phyloP scores from a whole-genome alignment of 768 basidiomycete species.

The Cyclocybe cylindracea region DNA sequence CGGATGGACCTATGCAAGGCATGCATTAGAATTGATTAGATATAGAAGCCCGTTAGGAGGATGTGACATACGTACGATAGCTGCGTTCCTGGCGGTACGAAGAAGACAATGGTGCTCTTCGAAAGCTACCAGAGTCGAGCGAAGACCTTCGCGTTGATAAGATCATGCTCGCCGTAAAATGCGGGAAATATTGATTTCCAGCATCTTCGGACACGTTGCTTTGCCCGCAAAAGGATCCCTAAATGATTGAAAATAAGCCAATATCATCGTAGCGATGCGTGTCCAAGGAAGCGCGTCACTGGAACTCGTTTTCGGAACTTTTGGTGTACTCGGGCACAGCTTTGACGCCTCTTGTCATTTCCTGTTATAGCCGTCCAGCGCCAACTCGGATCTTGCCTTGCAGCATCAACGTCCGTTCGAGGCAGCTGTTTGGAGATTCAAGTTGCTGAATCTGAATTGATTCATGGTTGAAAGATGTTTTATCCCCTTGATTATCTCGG shows the following conservation, averaged over 20 bases:
- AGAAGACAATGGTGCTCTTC: neutral
- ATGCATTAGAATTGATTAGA: too few species aligned
- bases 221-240: neutral
- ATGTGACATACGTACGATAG: conserved; percentile 16
- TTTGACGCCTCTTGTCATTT: too few species aligned
- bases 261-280: neutral
- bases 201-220: neutral
- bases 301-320: neutral
- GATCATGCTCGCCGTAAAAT: conserved; percentile 3
- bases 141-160: neutral
- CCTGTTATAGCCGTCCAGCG: too few species aligned
- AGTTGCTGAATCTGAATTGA: too few species aligned
- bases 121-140: conserved; percentile 1
- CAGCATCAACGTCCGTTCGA: too few species aligned
- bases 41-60: conserved; percentile 2
- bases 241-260: neutral
- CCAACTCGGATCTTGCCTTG: too few species aligned
- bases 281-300: neutral
- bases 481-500: too few species aligned
- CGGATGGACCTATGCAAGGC: conserved; percentile 7
- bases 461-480: too few species aligned
- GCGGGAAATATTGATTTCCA: conserved; percentile 11
- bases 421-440: too few species aligned
- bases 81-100: conserved; percentile 4
- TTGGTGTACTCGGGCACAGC: too few species aligned